Evolutionary conservation across 306 rosid species (phyloP).

Genomic region (Lathyrus oleraceus): DNA sequence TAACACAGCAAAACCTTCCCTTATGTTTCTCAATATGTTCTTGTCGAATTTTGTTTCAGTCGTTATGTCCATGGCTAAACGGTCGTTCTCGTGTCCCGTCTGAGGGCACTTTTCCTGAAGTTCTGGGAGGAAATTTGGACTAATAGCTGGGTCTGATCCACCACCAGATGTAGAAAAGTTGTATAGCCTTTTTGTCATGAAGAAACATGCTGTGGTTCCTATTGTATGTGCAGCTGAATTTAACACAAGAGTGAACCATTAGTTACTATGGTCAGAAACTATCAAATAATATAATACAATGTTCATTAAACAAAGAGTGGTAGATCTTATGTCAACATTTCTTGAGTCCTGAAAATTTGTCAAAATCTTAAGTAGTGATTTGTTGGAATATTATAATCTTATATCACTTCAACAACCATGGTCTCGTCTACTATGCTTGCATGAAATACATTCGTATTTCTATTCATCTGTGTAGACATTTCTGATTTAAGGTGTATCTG

Average conservation of each 20-base stretch:
- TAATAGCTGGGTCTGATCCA: conserved; percentile 73
- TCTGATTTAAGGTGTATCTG: background rate
- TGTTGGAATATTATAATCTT: conserved; percentile 6
- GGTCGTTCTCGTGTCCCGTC: conserved; percentile 50
- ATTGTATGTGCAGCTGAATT: conserved; percentile 82
- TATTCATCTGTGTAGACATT: background rate
- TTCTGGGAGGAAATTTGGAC: conserved; percentile 45
- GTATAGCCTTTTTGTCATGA: conserved; percentile 72
- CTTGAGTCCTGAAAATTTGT: conserved; percentile 16
- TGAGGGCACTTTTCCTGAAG: conserved; percentile 57
- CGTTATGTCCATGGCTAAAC: conserved; percentile 60
- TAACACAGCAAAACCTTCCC: conserved; percentile 68
- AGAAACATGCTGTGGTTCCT: conserved; percentile 94
- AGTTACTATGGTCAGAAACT: background rate
- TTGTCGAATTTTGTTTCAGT: conserved; percentile 54
- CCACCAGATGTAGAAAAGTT: conserved; percentile 53
- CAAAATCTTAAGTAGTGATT: conserved; percentile 6
- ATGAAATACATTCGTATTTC: conserved; percentile 37
- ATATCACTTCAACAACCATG: conserved; percentile 57
- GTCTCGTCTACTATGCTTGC: conserved; percentile 54
- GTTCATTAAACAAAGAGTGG: conserved; percentile 24
- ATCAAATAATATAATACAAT: background rate
- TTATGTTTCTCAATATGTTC: conserved; percentile 62
- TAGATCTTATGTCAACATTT: conserved; percentile 32
- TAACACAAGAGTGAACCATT: background rate